Evolutionary conservation across 305 asterid species (phyloP).

Genomic region (Fraxinus floribunda): DNA sequence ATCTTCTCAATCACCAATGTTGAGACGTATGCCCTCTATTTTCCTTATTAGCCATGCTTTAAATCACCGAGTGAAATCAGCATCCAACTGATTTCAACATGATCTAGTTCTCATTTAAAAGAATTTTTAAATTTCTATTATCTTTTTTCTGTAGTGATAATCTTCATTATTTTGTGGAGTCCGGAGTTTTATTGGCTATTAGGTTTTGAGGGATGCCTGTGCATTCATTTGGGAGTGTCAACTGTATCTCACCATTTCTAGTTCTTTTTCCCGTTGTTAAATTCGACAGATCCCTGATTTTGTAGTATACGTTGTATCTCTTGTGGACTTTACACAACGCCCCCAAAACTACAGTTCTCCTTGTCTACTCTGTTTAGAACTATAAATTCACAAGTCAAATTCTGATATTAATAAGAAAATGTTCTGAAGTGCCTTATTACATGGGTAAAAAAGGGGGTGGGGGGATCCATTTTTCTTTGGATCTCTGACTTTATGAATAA

Average conservation of each 20-base stretch:
- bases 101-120: not conserved
- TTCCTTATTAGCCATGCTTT: not conserved
- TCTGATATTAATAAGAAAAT: not conserved
- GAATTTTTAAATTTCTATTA: not conserved
- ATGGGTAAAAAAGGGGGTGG: not conserved
- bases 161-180: not conserved
- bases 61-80: not conserved
- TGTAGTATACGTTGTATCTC: not conserved
- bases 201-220: conserved; percentile 1
- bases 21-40: not conserved
- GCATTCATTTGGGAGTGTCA: not conserved
- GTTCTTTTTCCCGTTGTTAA: not conserved
- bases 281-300: not conserved
- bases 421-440: not conserved
- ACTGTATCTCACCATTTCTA: not conserved
- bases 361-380: not conserved
- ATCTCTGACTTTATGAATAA: not conserved
- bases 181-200: not conserved
- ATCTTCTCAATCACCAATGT: not conserved
- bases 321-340: not conserved
- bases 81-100: not conserved
- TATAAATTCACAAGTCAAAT: too few species aligned
- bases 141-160: not conserved
- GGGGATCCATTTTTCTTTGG: not conserved
- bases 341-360: not conserved